Conservation (phyloP, 768 basidiomycete genomes). For the Amyloporia xantha region DNA sequence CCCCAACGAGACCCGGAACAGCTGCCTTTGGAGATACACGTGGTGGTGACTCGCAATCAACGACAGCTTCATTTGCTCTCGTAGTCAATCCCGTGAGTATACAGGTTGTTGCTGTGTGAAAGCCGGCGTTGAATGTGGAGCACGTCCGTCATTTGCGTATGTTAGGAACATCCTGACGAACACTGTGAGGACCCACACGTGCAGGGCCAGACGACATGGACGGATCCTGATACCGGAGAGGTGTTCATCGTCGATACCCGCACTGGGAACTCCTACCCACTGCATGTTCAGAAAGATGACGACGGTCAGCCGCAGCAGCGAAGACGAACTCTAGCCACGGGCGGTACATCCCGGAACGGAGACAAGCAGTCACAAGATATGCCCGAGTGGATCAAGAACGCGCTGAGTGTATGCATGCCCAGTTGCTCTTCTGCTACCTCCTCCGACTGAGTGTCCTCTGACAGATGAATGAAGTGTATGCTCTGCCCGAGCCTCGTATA, state of each 20-base stretch:
- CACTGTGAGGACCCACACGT: neutral
- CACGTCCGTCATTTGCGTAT: too few relatives aligned
- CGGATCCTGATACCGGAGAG: slow-evolving; percentile 55
- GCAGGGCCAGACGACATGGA: slow-evolving; percentile 48
- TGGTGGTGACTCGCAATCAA: neutral
- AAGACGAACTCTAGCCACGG: neutral
- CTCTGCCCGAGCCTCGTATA: slow-evolving; percentile 41
- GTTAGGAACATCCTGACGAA: too few relatives aligned
- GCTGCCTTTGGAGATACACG: neutral
- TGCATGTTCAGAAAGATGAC: slow-evolving; percentile 14
- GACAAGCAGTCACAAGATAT: slow-evolving; percentile 26
- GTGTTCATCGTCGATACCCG: slow-evolving; percentile 55
- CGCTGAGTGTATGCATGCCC: slow-evolving; percentile 43
- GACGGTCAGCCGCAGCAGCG: neutral
- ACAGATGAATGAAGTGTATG: slow-evolving; percentile 56
- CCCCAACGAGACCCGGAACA: neutral
- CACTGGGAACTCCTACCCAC: slow-evolving; percentile 60
- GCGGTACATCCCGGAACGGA: too few relatives aligned
- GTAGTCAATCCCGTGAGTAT: neutral
- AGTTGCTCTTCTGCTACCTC: too few relatives aligned
- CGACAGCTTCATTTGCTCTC: neutral
- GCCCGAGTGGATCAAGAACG: slow-evolving; percentile 61
- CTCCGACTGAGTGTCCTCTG: too few relatives aligned
- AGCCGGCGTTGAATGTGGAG: too few relatives aligned
- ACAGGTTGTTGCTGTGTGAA: too few relatives aligned